These are phyloP conservation scores for Fagus sylvatica DNA, from an alignment of 306 rosid species.

Conservation along the genomic window DNA sequence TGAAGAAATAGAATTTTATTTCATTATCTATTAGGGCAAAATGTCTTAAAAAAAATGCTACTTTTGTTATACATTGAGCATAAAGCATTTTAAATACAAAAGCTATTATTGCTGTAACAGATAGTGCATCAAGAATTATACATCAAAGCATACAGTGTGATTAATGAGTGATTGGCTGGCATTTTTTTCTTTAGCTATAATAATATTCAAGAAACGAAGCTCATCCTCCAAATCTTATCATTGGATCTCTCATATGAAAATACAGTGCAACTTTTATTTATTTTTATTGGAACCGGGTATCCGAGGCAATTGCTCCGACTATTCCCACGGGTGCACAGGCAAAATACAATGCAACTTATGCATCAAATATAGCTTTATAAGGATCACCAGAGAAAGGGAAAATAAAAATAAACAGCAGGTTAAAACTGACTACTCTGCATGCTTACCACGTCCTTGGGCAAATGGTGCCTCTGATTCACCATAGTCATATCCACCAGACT, in stretches of 20 bases:
- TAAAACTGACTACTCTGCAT: constrained; percentile 3
- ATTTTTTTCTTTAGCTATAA: neutral
- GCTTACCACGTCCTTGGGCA: constrained; percentile 66
- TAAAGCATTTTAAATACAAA: neutral
- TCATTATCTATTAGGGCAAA: neutral
- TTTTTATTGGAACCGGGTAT: no score
- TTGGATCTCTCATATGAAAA: neutral
- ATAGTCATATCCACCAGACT: constrained; percentile 57
- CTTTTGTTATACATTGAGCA: neutral
- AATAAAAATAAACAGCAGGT: neutral
- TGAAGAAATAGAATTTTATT: neutral
- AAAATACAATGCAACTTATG: neutral
- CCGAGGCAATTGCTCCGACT: no score
- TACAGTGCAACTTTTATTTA: neutral
- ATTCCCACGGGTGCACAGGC: no score
- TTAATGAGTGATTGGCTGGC: neutral
- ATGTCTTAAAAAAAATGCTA: no score
- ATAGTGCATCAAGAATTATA: neutral
- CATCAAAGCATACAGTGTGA: neutral
- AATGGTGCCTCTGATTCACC: constrained; percentile 64
- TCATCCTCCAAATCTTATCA: neutral
- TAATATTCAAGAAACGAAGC: neutral
- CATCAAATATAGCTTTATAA: neutral
- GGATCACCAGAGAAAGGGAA: neutral
- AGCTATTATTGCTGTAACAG: neutral